phyloP scores from a whole-genome alignment of 805 yeast genomes.

The Zygosaccharomyces siamensis region DNA sequence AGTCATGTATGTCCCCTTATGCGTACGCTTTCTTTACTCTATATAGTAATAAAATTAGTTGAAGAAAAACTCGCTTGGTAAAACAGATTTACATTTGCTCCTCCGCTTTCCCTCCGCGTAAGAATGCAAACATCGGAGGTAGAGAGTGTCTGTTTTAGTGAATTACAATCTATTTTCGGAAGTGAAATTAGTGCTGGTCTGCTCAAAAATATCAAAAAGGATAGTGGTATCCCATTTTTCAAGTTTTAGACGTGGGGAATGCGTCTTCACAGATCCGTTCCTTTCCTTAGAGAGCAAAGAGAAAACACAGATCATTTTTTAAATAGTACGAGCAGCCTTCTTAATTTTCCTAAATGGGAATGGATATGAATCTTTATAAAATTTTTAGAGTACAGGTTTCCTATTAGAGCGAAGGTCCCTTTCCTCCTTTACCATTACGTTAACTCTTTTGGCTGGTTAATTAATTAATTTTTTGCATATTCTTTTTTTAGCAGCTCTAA shows the following conservation, averaged over 20 bases:
- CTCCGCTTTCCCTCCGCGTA: not conserved
- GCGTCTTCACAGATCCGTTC: not conserved
- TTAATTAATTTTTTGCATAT: not conserved
- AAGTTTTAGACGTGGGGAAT: slow-evolving; percentile 6
- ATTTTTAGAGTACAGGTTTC: not conserved
- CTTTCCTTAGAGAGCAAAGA: not conserved
- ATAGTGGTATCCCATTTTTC: not conserved
- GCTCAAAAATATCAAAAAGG: not conserved
- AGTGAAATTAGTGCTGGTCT: not conserved
- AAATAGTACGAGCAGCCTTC: not conserved
- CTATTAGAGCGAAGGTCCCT: not conserved
- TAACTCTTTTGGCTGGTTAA: not conserved
- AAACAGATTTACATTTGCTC: not conserved
- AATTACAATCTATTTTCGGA: not conserved
- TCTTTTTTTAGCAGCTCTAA: not conserved
- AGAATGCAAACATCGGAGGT: not conserved
- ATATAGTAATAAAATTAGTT: not conserved
- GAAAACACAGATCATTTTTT: not conserved
- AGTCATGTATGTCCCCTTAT: not conserved
- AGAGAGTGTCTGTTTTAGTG: not conserved
- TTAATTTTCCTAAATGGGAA: not conserved
- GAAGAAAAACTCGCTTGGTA: not conserved
- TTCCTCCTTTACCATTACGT: not conserved
- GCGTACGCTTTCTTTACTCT: not conserved
- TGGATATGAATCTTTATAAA: not conserved